phyloP scores from a whole-genome alignment of 352 stramenopile species.

The Pythium rhizo-oryzae region DNA sequence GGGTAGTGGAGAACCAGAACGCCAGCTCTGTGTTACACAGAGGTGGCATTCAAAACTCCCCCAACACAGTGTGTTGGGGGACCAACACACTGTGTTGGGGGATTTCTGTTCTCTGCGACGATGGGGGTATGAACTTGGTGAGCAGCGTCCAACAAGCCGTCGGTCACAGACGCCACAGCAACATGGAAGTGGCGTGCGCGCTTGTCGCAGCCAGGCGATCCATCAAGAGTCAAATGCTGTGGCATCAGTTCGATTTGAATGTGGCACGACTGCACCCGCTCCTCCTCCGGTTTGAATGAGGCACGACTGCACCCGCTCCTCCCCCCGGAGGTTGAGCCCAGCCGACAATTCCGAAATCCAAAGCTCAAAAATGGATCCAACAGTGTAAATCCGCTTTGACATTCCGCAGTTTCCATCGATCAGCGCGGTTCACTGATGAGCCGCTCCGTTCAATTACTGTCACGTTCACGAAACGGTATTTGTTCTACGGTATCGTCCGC shows the following conservation, averaged over 20 bases:
- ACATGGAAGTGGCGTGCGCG: neutral
- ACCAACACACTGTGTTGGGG: no score
- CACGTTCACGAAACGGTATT: slow-evolving; percentile 1
- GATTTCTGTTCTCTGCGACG: slow-evolving; percentile 2
- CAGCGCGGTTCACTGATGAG: neutral
- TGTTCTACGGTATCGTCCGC: neutral
- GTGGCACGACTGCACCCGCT: neutral
- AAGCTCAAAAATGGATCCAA: no score
- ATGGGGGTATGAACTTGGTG: neutral
- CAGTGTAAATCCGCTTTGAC: neutral
- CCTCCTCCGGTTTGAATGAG: neutral
- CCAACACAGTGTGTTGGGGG: no score
- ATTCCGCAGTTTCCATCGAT: neutral
- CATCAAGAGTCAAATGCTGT: neutral
- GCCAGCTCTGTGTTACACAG: neutral
- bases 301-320: no score
- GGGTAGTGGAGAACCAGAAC: neutral
- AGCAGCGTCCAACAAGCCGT: neutral
- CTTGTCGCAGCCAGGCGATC: neutral
- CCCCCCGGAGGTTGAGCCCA: no score
- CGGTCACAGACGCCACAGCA: neutral
- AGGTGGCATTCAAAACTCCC: no score
- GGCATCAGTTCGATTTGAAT: neutral
- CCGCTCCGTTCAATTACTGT: neutral
- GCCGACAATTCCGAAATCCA: no score